A percentile compares a stretch with the other conserved stretches of the same genome.
Evolutionary conservation across 176 grass and related monocot species (phyloP).

Genomic region (Zoysia pacifica): DNA sequence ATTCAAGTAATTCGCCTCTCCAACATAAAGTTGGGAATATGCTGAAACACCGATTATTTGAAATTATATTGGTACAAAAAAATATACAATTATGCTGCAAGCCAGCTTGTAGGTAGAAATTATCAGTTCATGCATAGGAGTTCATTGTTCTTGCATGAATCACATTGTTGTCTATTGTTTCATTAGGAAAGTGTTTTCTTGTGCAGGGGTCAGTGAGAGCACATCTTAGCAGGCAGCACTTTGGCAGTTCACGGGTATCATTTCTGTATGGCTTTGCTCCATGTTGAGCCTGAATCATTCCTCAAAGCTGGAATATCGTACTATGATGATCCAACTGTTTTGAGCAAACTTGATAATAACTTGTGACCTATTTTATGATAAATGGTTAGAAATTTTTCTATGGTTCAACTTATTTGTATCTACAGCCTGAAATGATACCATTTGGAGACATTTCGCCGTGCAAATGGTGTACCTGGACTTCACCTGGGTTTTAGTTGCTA

Average conservation of each 20-base stretch:
- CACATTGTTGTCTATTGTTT: neutral
- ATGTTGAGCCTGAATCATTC: constrained; percentile 9
- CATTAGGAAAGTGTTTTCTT: constrained; percentile 18
- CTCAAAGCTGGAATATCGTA: neutral
- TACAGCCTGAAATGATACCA: neutral
- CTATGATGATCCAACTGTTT: neutral
- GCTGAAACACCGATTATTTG: neutral
- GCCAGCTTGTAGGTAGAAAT: constrained; percentile 3
- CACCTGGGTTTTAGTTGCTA: no score
- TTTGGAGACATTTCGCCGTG: neutral
- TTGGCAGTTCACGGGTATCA: neutral
- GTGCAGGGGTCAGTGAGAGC: constrained; percentile 47
- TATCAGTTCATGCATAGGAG: neutral
- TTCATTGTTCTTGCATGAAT: constrained; percentile 3
- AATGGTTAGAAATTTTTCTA: neutral
- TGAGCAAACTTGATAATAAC: constrained; percentile 33
- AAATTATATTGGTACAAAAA: neutral
- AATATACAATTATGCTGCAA: neutral
- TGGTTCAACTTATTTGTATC: neutral
- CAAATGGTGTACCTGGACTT: neutral
- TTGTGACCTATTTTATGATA: neutral
- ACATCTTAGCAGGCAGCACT: constrained; percentile 1
- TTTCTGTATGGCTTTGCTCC: neutral
- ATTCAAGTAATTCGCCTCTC: neutral
- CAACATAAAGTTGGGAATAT: neutral